Evolutionary conservation across 2,329 filamentous ascomycete genomes (phyloP).

Genomic region (Microdochium bolleyi): DNA sequence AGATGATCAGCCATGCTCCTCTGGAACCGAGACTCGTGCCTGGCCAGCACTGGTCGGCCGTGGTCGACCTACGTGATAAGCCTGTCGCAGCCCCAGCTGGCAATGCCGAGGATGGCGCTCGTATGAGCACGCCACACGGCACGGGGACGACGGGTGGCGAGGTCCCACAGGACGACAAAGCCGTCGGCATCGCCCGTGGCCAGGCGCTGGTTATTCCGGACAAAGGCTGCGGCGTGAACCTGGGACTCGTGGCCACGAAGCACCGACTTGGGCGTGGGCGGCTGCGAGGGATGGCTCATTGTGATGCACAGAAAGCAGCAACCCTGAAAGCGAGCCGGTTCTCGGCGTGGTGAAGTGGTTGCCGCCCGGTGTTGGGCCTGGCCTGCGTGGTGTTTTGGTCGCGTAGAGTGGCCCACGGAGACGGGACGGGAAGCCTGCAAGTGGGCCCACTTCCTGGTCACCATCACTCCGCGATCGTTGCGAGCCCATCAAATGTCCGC

Average conservation of each 20-base stretch:
- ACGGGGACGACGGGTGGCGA: conserved; percentile 70
- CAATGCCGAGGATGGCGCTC: conserved; percentile 66
- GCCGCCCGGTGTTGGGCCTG: no score
- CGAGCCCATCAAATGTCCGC: no score
- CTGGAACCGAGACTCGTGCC: no score
- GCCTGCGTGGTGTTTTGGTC: no score
- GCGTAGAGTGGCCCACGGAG: no score
- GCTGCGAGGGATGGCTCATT: conserved; percentile 16
- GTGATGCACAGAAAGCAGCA: not conserved
- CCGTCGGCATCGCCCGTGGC: conserved; percentile 85
- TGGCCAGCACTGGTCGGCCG: no score
- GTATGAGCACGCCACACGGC: conserved; percentile 84
- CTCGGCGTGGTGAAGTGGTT: not conserved
- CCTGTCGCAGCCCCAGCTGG: conserved; percentile 61
- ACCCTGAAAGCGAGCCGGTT: not conserved
- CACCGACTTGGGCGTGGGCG: conserved; percentile 49
- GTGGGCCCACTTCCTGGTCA: no score
- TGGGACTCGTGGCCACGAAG: conserved; percentile 79
- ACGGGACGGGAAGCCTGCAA: no score
- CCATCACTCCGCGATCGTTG: no score
- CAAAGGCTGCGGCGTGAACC: conserved; percentile 70
- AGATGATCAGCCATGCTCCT: not conserved
- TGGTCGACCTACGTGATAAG: conserved; percentile 68
- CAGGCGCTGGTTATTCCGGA: conserved; percentile 66
- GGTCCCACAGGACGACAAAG: conserved; percentile 79